A percentile compares a stretch with the other conserved stretches of the same genome.
phyloP scores from a whole-genome alignment of 192 early-diverging fungal species.

The Coemansia asiatica region DNA sequence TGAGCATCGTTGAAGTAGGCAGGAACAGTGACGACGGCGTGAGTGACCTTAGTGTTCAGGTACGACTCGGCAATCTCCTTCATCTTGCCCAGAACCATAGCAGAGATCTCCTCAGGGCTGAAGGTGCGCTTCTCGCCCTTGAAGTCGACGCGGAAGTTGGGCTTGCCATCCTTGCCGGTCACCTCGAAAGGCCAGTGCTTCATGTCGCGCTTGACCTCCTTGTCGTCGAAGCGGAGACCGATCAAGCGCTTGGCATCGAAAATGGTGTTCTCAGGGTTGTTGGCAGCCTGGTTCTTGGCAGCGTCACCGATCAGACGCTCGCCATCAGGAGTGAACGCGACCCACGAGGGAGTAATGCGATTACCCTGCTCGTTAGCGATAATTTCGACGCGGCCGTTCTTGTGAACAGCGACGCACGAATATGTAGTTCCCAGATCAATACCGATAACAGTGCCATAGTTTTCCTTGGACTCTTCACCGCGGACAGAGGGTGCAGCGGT shows the following conservation, averaged over 20 bases:
- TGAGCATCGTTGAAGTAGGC: slow-evolving; percentile 97
- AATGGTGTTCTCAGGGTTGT: slow-evolving; percentile 89
- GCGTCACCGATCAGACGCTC: slow-evolving; percentile 93
- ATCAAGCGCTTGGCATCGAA: slow-evolving; percentile 93
- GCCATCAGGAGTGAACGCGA: slow-evolving; percentile 82
- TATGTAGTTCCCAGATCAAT: slow-evolving; percentile 96
- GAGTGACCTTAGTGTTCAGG: slow-evolving; percentile 81
- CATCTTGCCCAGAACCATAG: slow-evolving; percentile 96
- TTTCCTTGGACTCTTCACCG: slow-evolving; percentile 53
- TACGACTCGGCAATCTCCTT: slow-evolving; percentile 90
- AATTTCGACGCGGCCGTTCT: slow-evolving; percentile 95
- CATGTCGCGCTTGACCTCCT: slow-evolving; percentile 89
- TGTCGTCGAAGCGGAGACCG: slow-evolving; percentile 85
- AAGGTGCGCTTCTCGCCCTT: slow-evolving; percentile 87
- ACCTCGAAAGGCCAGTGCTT: slow-evolving; percentile 96
- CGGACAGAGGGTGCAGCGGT: slow-evolving; percentile 37
- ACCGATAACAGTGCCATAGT: slow-evolving; percentile 71
- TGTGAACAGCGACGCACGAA: slow-evolving; percentile 91
- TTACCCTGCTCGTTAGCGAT: slow-evolving; percentile 96
- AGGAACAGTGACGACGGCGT: slow-evolving; percentile 96
- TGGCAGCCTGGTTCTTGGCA: slow-evolving; percentile 91
- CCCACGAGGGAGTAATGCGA: slow-evolving; percentile 94
- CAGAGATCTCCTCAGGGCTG: slow-evolving; percentile 95
- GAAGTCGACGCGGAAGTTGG: slow-evolving; percentile 76
- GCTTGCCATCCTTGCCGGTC: slow-evolving; percentile 77